Evolutionary conservation across 1,284 basidiomycete genomes (phyloP).

Genomic region (Caloboletus firmus): DNA sequence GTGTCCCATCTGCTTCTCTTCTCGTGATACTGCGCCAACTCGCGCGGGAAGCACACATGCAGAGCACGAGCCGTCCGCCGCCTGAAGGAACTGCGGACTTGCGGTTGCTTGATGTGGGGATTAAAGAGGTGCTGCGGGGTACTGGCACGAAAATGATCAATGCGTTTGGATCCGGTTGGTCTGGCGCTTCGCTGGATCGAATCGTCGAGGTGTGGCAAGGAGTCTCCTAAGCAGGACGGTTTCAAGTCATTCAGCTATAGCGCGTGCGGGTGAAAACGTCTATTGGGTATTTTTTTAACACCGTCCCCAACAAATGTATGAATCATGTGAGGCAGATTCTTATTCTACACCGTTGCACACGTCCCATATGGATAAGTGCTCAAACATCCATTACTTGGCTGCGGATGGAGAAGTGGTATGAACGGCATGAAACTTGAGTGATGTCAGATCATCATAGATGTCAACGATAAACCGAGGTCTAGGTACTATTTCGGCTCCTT

Average conservation of each 20-base stretch:
- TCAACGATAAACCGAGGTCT: background rate
- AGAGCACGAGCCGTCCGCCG: constrained; percentile 45
- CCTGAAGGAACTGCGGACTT: constrained; percentile 52
- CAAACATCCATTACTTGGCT: background rate
- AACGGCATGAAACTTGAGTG: background rate
- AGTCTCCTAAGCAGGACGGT: constrained; percentile 6
- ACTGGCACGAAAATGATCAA: constrained; percentile 69
- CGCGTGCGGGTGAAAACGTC: constrained; percentile 14
- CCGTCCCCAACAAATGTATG: background rate
- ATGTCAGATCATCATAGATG: background rate
- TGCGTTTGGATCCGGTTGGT: constrained; percentile 66
- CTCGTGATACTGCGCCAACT: constrained; percentile 57
- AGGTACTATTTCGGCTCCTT: background rate
- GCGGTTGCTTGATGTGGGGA: constrained; percentile 53
- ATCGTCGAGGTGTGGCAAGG: constrained; percentile 56
- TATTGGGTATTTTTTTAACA: background rate
- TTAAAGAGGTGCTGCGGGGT: constrained; percentile 65
- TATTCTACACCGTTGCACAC: background rate
- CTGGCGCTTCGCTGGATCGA: constrained; percentile 60
- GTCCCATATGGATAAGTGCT: background rate
- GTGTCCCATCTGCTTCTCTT: constrained; percentile 64
- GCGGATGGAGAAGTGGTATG: background rate
- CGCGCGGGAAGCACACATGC: constrained; percentile 57
- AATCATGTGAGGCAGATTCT: background rate
- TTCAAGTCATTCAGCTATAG: background rate